Base-by-base conservation (phyloP, 2,329 filamentous ascomycete genomes). In the Scedosporium minutisporum region DNA sequence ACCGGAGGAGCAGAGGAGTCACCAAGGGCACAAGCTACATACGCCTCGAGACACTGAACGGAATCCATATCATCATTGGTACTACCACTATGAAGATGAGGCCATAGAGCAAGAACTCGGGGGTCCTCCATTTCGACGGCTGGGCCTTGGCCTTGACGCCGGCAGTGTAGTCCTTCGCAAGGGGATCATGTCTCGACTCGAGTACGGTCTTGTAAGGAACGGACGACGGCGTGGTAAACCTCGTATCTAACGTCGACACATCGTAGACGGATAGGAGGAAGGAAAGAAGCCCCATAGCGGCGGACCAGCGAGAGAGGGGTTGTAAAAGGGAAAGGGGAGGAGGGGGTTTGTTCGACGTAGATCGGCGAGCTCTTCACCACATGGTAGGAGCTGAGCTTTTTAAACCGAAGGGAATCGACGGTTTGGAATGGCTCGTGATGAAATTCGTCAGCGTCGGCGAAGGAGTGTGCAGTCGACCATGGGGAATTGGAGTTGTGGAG, bases 41-140 rank as follows among this genome's bases (percentile, higher is more conserved):
- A 93, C 93, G 83, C 76, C 87, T 84, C 25, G 95, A 99, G 57
- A 96, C 91, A 75, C 90, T 85, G 67, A 92, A 90, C 9, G 89
- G 87, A n/a, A 88, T 81, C 79, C 91, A 96, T 76, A 96, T 91
- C 93, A 99, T 99, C 69, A 87, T 82, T 7, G 91, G 91, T 27
- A 97, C 80, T 62, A 80, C 80, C 5, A 84, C 71, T 33, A 81
- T 65, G 68, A 97, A 84, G 67, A 90, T 75, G 21, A 88, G 58
- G 68, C 87, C 89, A 77, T 99, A 97, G 62, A 92, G 68, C 72
- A 85, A 88, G 77, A 95, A 97, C 76, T 99, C 95, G 2, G 83
- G 82, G 0, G 92, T 96, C 25, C 82, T 85, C 93, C 93, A 99
- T 86, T 84, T 88, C 53, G 93, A 83, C 42, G 86, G 84, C 65